phyloP scores from a whole-genome alignment of 768 basidiomycete genomes.

The Daedaleopsis sinensis region DNA sequence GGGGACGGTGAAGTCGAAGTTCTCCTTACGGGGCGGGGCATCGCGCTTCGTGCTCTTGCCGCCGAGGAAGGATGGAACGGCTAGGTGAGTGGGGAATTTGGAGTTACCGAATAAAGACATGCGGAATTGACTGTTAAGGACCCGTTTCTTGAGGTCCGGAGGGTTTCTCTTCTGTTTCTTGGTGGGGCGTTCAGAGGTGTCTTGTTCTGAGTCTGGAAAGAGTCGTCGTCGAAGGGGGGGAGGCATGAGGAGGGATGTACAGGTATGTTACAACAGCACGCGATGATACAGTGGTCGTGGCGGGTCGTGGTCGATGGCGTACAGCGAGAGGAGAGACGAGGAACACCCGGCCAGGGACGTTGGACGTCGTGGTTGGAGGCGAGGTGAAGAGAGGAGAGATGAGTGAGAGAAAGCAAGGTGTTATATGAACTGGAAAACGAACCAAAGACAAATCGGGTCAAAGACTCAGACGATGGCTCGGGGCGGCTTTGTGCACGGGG shows the following conservation, averaged over 20 bases:
- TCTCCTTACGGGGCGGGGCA: slow-evolving; percentile 47
- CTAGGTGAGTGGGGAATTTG: slow-evolving; percentile 33
- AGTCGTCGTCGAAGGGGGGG: slow-evolving; percentile 15
- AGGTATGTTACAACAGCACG: slow-evolving; percentile 9
- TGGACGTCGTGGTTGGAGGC: slow-evolving; percentile 12
- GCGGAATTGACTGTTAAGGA: slow-evolving; percentile 29
- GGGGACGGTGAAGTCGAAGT: slow-evolving; percentile 71
- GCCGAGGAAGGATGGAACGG: slow-evolving; percentile 42
- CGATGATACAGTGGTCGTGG: slow-evolving; percentile 9
- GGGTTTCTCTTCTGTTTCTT: slow-evolving; percentile 50
- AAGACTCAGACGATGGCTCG: slow-evolving; percentile 16
- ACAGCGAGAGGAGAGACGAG: background rate
- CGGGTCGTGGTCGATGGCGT: background rate
- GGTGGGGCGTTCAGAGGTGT: slow-evolving; percentile 42
- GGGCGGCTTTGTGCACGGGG: slow-evolving; percentile 16
- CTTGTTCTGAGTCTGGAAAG: slow-evolving; percentile 11
- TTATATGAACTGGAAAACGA: slow-evolving; percentile 22
- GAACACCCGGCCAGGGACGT: slow-evolving; percentile 10
- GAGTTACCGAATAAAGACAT: slow-evolving; percentile 22
- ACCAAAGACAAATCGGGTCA: slow-evolving; percentile 25
- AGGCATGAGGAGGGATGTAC: slow-evolving; percentile 16
- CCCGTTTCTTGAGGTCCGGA: slow-evolving; percentile 25
- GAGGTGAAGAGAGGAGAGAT: slow-evolving; percentile 9
- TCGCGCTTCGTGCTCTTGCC: slow-evolving; percentile 51
- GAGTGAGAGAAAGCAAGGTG: slow-evolving; percentile 4